Percentiles rank a stretch among this genome's conserved stretches.
phyloP scores from a whole-genome alignment of 257 asterid species.

The Solanum pennellii region DNA sequence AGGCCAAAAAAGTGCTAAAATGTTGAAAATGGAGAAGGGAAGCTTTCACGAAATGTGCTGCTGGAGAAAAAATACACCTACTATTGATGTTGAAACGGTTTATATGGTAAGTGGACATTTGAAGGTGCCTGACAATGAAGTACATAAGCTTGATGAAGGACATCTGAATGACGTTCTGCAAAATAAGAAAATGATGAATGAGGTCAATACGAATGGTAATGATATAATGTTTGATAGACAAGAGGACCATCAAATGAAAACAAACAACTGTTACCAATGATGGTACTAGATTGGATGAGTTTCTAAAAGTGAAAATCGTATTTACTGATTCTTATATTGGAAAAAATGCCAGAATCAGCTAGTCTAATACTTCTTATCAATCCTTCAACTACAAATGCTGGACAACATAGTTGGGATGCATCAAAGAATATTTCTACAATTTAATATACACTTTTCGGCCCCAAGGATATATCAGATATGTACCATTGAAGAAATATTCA shows the following conservation, averaged over 20 bases:
- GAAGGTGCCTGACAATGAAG: conserved; percentile 8
- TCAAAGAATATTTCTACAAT: too few relatives aligned
- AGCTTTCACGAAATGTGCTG: background rate
- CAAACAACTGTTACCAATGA: background rate
- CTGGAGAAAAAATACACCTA: conserved; percentile 12
- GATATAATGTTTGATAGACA: background rate
- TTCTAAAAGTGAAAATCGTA: conserved; percentile 7
- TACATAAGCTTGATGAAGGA: conserved; percentile 12
- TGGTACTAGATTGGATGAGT: conserved; percentile 3
- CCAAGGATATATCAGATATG: too few relatives aligned
- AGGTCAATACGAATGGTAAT: too few relatives aligned
- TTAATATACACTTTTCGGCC: too few relatives aligned
- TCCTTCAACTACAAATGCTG: too few relatives aligned
- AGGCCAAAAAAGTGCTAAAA: background rate
- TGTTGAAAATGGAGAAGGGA: background rate
- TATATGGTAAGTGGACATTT: conserved; percentile 6
- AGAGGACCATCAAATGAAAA: background rate
- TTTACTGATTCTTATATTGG: background rate
- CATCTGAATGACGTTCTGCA: background rate
- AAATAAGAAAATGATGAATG: too few relatives aligned
- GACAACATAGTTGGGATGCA: too few relatives aligned
- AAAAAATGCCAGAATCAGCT: too few relatives aligned
- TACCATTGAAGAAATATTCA: too few relatives aligned
- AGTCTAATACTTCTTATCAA: too few relatives aligned
- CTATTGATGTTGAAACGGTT: conserved; percentile 8